A percentile compares a stretch with the other conserved stretches of the same genome.
Conservation (phyloP, 306 rosid genomes). For the Dicorynia guianensis region DNA sequence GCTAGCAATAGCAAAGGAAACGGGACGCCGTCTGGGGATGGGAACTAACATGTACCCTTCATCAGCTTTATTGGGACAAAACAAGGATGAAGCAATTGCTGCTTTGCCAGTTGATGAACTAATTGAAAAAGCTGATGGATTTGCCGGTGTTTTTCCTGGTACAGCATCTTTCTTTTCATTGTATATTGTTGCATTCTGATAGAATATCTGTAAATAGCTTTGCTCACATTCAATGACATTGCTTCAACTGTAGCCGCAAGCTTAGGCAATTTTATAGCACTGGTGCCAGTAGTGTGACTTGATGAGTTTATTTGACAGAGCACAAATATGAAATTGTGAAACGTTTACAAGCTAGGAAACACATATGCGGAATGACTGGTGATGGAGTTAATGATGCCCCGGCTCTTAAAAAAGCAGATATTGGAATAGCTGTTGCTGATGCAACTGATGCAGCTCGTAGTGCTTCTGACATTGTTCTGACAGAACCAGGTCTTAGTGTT, state of each 20-base stretch:
- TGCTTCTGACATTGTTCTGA: constrained; percentile 88
- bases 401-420: constrained; percentile 85
- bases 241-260: constrained; percentile 24
- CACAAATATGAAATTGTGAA: constrained; percentile 89
- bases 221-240: constrained; percentile 10
- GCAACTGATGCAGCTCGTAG: constrained; percentile 93
- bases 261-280: constrained; percentile 8
- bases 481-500: constrained; percentile 88
- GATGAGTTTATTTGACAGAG: constrained; percentile 50
- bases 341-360: constrained; percentile 80
- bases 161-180: constrained; percentile 20
- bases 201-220: not conserved
- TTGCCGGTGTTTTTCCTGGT: constrained; percentile 93
- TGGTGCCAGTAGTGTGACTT: constrained; percentile 12
- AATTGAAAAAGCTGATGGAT: constrained; percentile 88
- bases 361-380: constrained; percentile 91
- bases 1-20: constrained; percentile 85
- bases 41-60: constrained; percentile 95
- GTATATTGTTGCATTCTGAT: not conserved
- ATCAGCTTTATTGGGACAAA: constrained; percentile 72
- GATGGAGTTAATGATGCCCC: constrained; percentile 95
- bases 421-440: constrained; percentile 96
- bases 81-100: constrained; percentile 63
- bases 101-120: constrained; percentile 82
- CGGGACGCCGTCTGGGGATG: constrained; percentile 89